Evolutionary conservation across 495 filamentous ascomycete species (phyloP).

Genomic region (Aspergillus campestris): DNA sequence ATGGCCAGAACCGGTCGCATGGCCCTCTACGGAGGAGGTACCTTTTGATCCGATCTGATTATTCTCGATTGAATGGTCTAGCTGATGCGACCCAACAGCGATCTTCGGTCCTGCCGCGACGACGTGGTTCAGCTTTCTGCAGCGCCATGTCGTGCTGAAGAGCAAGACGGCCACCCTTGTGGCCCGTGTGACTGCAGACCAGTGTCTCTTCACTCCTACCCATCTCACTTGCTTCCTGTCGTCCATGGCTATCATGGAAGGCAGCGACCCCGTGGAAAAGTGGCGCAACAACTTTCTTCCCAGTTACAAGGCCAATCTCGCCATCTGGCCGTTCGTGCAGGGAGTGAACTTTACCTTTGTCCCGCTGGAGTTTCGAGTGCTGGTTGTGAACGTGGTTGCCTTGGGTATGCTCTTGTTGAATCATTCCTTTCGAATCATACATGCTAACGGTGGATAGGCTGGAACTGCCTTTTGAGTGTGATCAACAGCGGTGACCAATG

Average conservation of each 20-base stretch:
- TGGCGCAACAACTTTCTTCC: constrained; percentile 55
- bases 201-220: constrained; percentile 74
- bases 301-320: constrained; percentile 75
- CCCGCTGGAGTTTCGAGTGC: constrained; percentile 73
- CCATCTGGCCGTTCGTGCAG: constrained; percentile 91
- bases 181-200: constrained; percentile 76
- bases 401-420: constrained; percentile 46
- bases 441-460: constrained; percentile 48
- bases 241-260: constrained; percentile 85
- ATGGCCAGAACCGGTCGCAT: constrained; percentile 75
- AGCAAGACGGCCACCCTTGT: constrained; percentile 61
- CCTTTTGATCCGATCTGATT: not conserved
- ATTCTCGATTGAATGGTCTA: constrained; percentile 1
- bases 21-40: constrained; percentile 87
- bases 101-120: constrained; percentile 90
- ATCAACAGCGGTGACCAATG: constrained; percentile 54
- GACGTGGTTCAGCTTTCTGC: constrained; percentile 77
- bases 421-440: too few relatives aligned
- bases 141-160: constrained; percentile 56
- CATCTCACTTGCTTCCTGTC: constrained; percentile 77
- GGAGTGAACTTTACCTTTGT: constrained; percentile 84
- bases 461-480: constrained; percentile 93
- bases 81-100: constrained; percentile 34
- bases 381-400: constrained; percentile 81
- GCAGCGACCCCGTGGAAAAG: constrained; percentile 61